Evolutionary conservation across 2,329 filamentous ascomycete genomes (phyloP), one percentile per base, ranked within the genome.

Genomic region (Stagonosporopsis tanaceti): DNA sequence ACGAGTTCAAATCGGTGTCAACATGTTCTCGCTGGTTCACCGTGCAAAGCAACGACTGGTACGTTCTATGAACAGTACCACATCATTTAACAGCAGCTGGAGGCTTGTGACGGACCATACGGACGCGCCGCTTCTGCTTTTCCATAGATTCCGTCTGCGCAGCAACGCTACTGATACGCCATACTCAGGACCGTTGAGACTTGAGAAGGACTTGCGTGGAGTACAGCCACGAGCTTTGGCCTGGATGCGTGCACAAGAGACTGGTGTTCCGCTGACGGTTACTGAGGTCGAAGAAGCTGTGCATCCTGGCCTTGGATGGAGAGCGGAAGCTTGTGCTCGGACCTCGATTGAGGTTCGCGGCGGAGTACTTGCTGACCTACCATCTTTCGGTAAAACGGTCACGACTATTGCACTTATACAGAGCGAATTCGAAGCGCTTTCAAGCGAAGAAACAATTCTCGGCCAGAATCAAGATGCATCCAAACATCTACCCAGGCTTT

Each of bases 331-430:
- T 1, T 74, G 71, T n/a, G 82, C 80, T n/a, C 64, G 79, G 57
- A 69, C 77, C 34, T 24, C 70, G n/a, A 46, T 77, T 50, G 34
- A 57, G 30, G 60, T 87, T 38, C 81, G 80, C 17, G 87, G 88
- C 12, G 88, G 87, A 5, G 79, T 90, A 17, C 77, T 89, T 32
- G 87, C 87, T 2, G 86, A 89, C 65, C 80, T 85, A 41, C 86
- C 89, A 32, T 87, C 85, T 0, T 90, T 87, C 66, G 88, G 88
- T 0, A 90, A 91, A 65, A 90, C 88, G 0, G 82, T 86, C 1
- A 82, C 84, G 0, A 82, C 81, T 2, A 77, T 90, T 12, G 86
- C 80, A 0, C 71, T 89, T 8, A 81, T 89, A 28, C 78, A 84
- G 34, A 71, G 75, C 4, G 78, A 82, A 41, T 78, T 79, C 28